Evolutionary conservation across 2,329 filamentous ascomycete species (phyloP).

Genomic region (Fusarium devonianum): DNA sequence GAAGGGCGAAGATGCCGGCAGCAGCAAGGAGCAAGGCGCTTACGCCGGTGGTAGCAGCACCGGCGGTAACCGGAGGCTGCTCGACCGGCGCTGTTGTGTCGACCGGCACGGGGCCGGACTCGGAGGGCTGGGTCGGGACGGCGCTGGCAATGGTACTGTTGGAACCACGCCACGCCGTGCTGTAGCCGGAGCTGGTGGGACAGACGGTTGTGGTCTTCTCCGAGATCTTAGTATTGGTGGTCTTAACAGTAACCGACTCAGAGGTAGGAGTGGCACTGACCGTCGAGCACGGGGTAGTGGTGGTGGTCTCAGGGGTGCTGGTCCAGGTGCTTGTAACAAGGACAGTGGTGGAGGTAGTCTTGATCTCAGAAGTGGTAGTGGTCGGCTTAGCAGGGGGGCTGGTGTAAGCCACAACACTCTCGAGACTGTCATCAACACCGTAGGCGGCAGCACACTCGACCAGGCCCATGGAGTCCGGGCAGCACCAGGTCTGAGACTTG

Average conservation of each 20-base stretch:
- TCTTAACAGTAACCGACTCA: constrained; percentile 24
- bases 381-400: constrained; percentile 34
- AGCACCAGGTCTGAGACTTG: constrained; percentile 64
- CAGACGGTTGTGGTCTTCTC: constrained; percentile 40
- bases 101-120: constrained; percentile 24
- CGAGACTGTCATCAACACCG: constrained; percentile 55
- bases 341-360: constrained; percentile 42
- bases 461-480: constrained; percentile 62
- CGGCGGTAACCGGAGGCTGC: constrained; percentile 37
- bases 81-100: constrained; percentile 24
- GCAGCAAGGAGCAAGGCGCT: constrained; percentile 49
- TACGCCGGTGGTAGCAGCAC: constrained; percentile 44
- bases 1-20: constrained; percentile 47
- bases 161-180: constrained; percentile 42
- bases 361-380: constrained; percentile 38
- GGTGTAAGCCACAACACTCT: constrained; percentile 47
- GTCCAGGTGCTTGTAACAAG: constrained; percentile 36
- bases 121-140: constrained; percentile 38
- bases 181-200: constrained; percentile 39
- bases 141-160: constrained; percentile 45
- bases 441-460: constrained; percentile 62
- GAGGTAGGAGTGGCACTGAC: constrained; percentile 41
- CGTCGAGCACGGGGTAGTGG: too few relatives aligned
- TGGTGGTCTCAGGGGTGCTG: constrained; percentile 26
- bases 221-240: constrained; percentile 32